Base-by-base conservation (phyloP, 306 rosid species). In the Gillenia trifoliata region DNA sequence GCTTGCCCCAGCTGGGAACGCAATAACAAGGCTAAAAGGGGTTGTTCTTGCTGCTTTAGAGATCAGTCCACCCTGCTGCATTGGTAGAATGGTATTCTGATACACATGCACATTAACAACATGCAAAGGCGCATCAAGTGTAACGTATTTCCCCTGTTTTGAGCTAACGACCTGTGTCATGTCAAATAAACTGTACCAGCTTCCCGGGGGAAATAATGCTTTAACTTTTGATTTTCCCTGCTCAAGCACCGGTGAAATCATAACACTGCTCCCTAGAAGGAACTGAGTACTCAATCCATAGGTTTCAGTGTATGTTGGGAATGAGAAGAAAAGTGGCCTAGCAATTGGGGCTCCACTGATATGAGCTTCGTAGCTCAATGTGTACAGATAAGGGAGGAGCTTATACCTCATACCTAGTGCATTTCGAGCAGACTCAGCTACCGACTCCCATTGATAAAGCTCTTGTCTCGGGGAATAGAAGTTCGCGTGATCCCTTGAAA, bases 401-500 rank as follows among this genome's bases (percentile, higher is more conserved):
- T 82, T 90, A 72, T 94, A 94, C 85, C 99, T 83, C 87, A 92
- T 77, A 12, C 95, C 92, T 23, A 94, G 78, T 54, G 98, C 98
- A 69, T 94, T 94, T 78, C 97, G 82, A 54, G 96, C 96, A 43
- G 97, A 91, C 73, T 81, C 73, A 1, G 97, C 97, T 4, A 94
- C 99, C 0, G 99, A 90, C 5, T 88, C 80, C 99, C 99, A 94
- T 78, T 88, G 97, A 75, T 94, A 91, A 88, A 91, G 97, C 86
- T 92, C 99, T 68, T 94, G 99, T 73, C 99, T 86, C 17, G 97
- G 99, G 70, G 99, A 92, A 82, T 86, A 87, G 80, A 43, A 90
- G 77, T 92, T 91, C 16, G 99, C 97, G 77, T 94, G 98, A 70
- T 94, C 99, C 75, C 97, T 88, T 55, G 99, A 94, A 79, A 94